phyloP scores from a whole-genome alignment of 768 basidiomycete genomes.

The Lactarius vividus region DNA sequence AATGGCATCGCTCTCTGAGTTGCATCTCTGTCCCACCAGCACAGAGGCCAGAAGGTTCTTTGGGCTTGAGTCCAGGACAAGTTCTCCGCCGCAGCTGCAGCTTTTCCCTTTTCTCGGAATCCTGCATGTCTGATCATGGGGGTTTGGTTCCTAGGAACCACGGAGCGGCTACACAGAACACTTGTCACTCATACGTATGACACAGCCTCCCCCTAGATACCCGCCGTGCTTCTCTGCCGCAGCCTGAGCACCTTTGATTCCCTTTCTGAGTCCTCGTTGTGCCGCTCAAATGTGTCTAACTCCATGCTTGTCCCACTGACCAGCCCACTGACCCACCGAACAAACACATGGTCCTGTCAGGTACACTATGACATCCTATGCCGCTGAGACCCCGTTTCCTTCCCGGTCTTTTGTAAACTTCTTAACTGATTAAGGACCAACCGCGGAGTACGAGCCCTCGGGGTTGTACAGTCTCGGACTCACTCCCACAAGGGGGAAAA shows the following conservation, averaged over 20 bases:
- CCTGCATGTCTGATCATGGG: not conserved
- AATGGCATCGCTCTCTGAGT: not conserved
- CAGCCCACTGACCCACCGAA: not conserved
- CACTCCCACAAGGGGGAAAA: not conserved
- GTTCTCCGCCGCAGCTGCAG: not conserved
- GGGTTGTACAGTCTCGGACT: too few species aligned
- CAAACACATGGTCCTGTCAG: not conserved
- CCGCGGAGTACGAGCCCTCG: not conserved
- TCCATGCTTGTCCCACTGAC: not conserved
- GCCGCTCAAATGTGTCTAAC: not conserved
- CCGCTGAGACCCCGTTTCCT: not conserved
- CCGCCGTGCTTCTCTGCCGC: not conserved
- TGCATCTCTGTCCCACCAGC: not conserved
- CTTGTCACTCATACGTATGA: not conserved
- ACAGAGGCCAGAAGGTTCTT: not conserved
- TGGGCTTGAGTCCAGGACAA: not conserved
- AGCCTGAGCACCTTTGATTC: not conserved
- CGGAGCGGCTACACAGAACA: not conserved
- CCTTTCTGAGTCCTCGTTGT: not conserved
- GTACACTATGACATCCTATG: not conserved
- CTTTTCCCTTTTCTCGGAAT: not conserved
- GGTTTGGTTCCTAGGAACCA: not conserved
- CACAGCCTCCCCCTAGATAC: not conserved
- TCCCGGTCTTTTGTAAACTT: not conserved
- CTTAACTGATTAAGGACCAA: not conserved